Base-by-base conservation (phyloP, 768 basidiomycete species). In the Boletus coccyginus region DNA sequence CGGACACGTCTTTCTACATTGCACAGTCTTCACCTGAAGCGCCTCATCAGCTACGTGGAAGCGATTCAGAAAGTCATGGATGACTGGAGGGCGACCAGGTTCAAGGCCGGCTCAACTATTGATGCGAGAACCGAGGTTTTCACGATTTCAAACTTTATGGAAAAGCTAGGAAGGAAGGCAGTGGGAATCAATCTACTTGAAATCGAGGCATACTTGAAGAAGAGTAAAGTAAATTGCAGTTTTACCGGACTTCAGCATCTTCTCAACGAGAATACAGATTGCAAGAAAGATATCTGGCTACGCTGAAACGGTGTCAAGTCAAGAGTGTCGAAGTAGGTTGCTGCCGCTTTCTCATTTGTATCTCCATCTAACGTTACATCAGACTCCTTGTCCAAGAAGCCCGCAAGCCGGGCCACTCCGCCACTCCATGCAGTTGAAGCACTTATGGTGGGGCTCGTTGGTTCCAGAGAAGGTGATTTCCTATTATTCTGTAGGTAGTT, bases 241-340 rank as follows among this genome's bases (percentile, higher is more conserved):
- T 14, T 32, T 49, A 45, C 2, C 36, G 7, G 38, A 11, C 33
- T 53, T n/a, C 16, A 24, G 11, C 48, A 14, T 27, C 21, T 19
- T 50, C 46, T 61, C 7, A 52, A 54, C 12, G 36, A 29, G 21
- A 8, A 5, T 13, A 4, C 56, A 87, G 83, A 79, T 90, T 53
- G 87, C 87, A 8, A 78, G 86, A 62, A 90, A 94, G 70, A 90
- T 94, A 51, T 85, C 91, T n/a, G 83, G 91, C 1, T 97, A 95
- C 69, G 81, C 85, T 24, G 87, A 92, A 49, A 83, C 80, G 59
- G 70, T 79, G 46, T 78, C 77, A 11, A 77, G 78, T 59, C 78
- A 77, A 55, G 74, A 74, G 14, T 63, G 65, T 45, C 76, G 42
- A 59, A 56, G 70, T 71, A 50, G 12, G 63, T 32, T 16, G n/a